Evolutionary conservation across 345 rosid genomes (phyloP).

Genomic region (Eucalyptus curtisii): DNA sequence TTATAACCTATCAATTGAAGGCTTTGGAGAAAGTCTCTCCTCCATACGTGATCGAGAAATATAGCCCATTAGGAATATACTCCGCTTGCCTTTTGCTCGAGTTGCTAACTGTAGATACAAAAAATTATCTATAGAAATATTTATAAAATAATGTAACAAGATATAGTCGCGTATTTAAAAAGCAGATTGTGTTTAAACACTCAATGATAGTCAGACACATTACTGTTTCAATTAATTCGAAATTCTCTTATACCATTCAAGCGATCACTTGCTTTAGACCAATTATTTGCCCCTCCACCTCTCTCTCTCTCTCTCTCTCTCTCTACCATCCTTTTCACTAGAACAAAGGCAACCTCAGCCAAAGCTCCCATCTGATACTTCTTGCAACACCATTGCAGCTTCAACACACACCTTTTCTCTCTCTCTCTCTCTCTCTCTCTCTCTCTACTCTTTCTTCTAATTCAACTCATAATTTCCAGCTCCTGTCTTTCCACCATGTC

Average conservation of each 20-base stretch:
- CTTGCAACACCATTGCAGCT: neutral
- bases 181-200: neutral
- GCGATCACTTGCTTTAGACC: neutral
- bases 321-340: neutral
- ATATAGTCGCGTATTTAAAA: neutral
- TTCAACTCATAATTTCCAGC: neutral
- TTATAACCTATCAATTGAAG: neutral
- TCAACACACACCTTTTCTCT: neutral
- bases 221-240: neutral
- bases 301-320: neutral
- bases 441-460: neutral
- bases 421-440: neutral
- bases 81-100: neutral
- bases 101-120: neutral
- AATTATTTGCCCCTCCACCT: neutral
- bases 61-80: neutral
- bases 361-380: neutral
- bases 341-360: neutral
- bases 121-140: neutral
- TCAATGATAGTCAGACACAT: neutral
- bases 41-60: neutral
- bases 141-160: neutral
- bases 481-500: conserved; percentile 8
- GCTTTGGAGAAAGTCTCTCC: neutral
- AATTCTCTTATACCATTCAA: neutral